These are phyloP conservation scores for Bonia amplexicaulis DNA, from an alignment of 176 grass and related monocot species.

Conservation along the genomic window DNA sequence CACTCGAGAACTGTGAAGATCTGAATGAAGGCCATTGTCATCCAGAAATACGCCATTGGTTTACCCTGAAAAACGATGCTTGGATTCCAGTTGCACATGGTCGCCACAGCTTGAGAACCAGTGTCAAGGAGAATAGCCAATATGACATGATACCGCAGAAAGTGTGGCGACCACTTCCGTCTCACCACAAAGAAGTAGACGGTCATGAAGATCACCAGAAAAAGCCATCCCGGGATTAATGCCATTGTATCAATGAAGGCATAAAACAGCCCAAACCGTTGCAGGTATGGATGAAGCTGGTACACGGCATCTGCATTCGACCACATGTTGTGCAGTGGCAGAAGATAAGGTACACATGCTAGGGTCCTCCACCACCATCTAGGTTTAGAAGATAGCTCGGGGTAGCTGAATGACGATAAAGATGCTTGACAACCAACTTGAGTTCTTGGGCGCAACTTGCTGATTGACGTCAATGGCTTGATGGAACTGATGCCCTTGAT, in stretches of 20 bases:
- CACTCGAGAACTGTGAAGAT: constrained; percentile 78
- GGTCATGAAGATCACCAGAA: constrained; percentile 58
- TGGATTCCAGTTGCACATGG: constrained; percentile 71
- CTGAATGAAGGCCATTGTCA: constrained; percentile 68
- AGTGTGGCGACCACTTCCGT: constrained; percentile 77
- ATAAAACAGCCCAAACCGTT: constrained; percentile 54
- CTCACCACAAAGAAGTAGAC: constrained; percentile 75
- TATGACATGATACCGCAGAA: constrained; percentile 77
- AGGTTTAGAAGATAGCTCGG: constrained; percentile 63
- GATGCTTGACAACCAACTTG: constrained; percentile 45
- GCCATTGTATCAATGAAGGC: constrained; percentile 80
- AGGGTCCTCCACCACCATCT: constrained; percentile 88
- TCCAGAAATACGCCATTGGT: constrained; percentile 69
- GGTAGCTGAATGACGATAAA: constrained; percentile 54
- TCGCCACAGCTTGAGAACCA: constrained; percentile 55
- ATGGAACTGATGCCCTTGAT: constrained; percentile 23
- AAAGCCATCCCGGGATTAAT: constrained; percentile 65
- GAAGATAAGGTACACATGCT: constrained; percentile 71
- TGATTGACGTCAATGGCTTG: constrained; percentile 10
- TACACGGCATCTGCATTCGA: constrained; percentile 65
- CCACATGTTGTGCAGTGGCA: constrained; percentile 88
- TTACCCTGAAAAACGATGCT: constrained; percentile 55
- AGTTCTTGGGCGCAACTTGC: constrained; percentile 8
- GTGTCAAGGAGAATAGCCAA: constrained; percentile 82
- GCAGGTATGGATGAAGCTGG: constrained; percentile 66